Percentiles rank a stretch among this genome's conserved stretches.
Evolutionary conservation across 345 rosid genomes (phyloP).

Genomic region (Conringia planisiliqua): DNA sequence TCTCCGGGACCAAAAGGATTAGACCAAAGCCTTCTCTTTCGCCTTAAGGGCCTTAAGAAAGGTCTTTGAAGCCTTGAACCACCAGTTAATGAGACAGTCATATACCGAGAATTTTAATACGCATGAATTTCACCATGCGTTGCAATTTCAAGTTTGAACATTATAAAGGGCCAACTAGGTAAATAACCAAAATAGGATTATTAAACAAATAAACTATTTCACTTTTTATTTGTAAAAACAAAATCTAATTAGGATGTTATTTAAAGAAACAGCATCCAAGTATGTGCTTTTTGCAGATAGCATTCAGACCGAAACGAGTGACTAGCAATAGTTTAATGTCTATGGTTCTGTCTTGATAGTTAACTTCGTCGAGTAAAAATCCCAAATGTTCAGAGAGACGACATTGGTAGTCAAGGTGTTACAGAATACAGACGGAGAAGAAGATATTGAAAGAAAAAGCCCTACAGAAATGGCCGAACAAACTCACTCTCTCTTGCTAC

Average conservation of each 20-base stretch:
- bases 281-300: not conserved
- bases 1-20: not conserved
- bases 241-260: not conserved
- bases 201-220: not conserved
- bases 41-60: not conserved
- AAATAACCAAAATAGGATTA: not conserved
- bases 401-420: not conserved
- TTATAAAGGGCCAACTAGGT: not conserved
- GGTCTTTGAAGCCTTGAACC: not conserved
- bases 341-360: not conserved
- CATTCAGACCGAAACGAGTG: not conserved
- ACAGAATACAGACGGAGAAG: conserved; percentile 8
- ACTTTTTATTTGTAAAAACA: not conserved
- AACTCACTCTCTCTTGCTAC: conserved; percentile 18
- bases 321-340: not conserved
- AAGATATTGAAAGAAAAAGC: not conserved
- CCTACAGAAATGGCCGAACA: conserved; percentile 21
- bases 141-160: not conserved
- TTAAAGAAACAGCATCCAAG: not conserved
- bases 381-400: not conserved
- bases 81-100: not conserved
- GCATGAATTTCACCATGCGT: not conserved
- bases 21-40: not conserved
- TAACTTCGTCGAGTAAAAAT: not conserved
- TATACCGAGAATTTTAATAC: not conserved